Evolutionary conservation across 1,284 basidiomycete species (phyloP).

Genomic region (Neonothopanus nambi): DNA sequence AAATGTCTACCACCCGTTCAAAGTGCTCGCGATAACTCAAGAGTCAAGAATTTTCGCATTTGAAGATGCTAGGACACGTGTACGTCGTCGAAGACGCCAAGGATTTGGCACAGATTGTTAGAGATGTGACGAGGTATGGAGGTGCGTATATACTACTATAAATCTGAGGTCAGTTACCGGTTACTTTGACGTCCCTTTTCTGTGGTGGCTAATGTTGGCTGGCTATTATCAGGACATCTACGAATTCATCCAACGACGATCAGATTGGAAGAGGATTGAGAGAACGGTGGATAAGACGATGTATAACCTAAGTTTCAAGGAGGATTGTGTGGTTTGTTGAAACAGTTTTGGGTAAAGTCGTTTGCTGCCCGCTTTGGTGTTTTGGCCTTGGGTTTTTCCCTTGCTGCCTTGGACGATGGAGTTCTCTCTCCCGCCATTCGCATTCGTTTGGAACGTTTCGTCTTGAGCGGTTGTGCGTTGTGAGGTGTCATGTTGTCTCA

Average conservation of each 20-base stretch:
- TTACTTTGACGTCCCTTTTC: constrained; percentile 19
- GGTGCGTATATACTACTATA: constrained; percentile 89
- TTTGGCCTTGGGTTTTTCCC: too few relatives aligned
- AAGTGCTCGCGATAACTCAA: constrained; percentile 69
- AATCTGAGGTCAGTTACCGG: constrained; percentile 68
- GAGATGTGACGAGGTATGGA: constrained; percentile 92
- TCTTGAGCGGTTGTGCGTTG: too few relatives aligned
- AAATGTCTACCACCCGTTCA: constrained; percentile 90
- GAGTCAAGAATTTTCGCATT: constrained; percentile 92
- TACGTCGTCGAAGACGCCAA: constrained; percentile 92
- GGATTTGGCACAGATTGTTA: constrained; percentile 91
- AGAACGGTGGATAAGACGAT: constrained; percentile 93
- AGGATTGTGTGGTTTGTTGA: constrained; percentile 71
- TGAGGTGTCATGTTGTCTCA: too few relatives aligned
- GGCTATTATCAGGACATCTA: constrained; percentile 67
- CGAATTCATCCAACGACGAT: constrained; percentile 89
- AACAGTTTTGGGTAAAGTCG: too few relatives aligned
- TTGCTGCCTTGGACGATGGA: too few relatives aligned
- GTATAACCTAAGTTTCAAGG: constrained; percentile 92
- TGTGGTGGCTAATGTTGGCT: not conserved
- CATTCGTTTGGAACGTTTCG: too few relatives aligned
- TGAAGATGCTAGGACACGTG: constrained; percentile 96
- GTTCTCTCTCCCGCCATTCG: too few relatives aligned
- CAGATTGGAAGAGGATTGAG: constrained; percentile 97
- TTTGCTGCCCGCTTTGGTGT: too few relatives aligned